Conservation (phyloP, 345 rosid species). For the Salix udensis region DNA sequence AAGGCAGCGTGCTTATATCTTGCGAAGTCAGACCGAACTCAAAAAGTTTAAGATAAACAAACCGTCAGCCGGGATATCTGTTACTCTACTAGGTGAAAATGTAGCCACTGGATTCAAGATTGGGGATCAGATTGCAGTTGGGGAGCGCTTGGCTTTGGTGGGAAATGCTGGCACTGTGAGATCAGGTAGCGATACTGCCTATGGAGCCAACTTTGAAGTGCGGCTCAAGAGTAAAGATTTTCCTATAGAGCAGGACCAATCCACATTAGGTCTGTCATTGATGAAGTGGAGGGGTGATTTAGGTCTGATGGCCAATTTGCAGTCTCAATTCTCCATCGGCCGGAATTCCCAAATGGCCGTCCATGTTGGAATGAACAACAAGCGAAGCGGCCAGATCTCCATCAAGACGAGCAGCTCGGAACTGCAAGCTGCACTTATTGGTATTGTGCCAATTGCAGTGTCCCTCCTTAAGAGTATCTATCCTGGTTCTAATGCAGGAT, state of each 20-base stretch:
- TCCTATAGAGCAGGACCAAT: slow-evolving; percentile 90
- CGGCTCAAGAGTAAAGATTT: slow-evolving; percentile 73
- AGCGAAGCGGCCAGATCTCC: slow-evolving; percentile 78
- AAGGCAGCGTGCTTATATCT: slow-evolving; percentile 78
- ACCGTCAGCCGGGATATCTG: slow-evolving; percentile 66
- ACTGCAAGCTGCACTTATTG: slow-evolving; percentile 80
- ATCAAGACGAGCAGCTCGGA: slow-evolving; percentile 85
- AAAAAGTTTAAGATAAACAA: slow-evolving; percentile 68
- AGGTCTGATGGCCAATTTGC: slow-evolving; percentile 85
- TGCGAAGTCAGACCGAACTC: slow-evolving; percentile 84
- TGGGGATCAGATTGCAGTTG: slow-evolving; percentile 79
- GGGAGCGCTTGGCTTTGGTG: slow-evolving; percentile 67
- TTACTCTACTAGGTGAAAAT: slow-evolving; percentile 83
- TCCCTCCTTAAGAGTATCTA: slow-evolving; percentile 28
- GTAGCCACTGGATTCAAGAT: slow-evolving; percentile 77
- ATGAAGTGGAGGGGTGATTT: slow-evolving; percentile 95
- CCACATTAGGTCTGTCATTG: slow-evolving; percentile 73
- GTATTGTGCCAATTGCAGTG: slow-evolving; percentile 63
- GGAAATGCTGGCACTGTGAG: slow-evolving; percentile 81
- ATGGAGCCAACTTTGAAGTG: slow-evolving; percentile 89
- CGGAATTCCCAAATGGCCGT: slow-evolving; percentile 66
- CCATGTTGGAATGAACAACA: slow-evolving; percentile 94
- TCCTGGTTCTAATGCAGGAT: not conserved
- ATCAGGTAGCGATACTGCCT: slow-evolving; percentile 79
- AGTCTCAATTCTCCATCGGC: slow-evolving; percentile 79